Base-by-base conservation (phyloP, 2,329 filamentous ascomycete species). In the Monilinia polystroma region DNA sequence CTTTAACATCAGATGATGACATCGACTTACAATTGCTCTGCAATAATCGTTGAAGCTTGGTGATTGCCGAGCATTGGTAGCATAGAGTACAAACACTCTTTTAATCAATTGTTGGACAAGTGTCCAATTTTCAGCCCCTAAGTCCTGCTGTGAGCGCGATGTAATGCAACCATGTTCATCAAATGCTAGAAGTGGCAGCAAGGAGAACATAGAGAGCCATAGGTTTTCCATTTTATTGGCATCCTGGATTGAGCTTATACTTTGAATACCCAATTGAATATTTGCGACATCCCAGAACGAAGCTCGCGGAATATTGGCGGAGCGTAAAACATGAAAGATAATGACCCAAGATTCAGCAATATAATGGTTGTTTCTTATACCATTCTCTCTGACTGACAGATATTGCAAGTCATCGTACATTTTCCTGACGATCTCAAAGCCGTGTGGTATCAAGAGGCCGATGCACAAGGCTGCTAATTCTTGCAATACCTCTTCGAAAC, bases 11-110 rank as follows among this genome's bases (percentile, higher is more conserved):
- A 90, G 80, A 73, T 84, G 84, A 72, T 89, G 83, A 69, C 87
- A 90, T 41, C 88, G 83, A 23, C 81, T 80, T 43, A 89, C 77
- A 5, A 88, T 74, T 7, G 85, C 83, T 23, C 84, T 82, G 68
- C 85, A 87, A 72, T 90, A 90, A 68, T 85, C 84, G 70, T 89
- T 90, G 79, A 90, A 89, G 72, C 85, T 84, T 1, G 85, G 80
- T 1, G 82, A 76, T 71, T 90, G 87, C 29, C 80, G 81, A 3
- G 76, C 73, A 65, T 87, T 85, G n/a, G 77, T 76, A 68, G 81
- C 80, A 72, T 90, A 90, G 2, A 88, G 73, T 26, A 83, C 77
- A 65, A 89, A 87, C 16, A 89, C 81, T 8, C 81, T 80, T 70
- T 80, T 84, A 58, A 89, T 69, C 41, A 89, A 73, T 66, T 80